phyloP scores from a whole-genome alignment of 352 stramenopile species.

The Phytopythium chamaehyphon region DNA sequence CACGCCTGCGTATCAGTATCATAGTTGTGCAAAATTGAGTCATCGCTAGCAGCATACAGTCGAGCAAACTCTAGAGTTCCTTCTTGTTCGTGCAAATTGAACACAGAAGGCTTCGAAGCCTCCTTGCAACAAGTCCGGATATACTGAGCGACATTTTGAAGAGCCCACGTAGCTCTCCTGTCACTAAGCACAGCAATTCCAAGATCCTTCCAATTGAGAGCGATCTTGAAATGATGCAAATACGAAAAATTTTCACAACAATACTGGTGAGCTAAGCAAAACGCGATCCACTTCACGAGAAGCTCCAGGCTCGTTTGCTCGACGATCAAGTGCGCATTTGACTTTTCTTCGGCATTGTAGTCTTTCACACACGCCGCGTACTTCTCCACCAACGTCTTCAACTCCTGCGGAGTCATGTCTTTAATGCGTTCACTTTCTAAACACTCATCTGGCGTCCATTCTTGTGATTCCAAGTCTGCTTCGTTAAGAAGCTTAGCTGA shows the following conservation, averaged over 20 bases:
- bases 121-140: conserved; percentile 31
- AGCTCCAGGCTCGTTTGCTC: conserved; percentile 36
- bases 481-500: neutral
- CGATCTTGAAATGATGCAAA: conserved; percentile 33
- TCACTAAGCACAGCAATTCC: conserved; percentile 31
- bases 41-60: conserved; percentile 13
- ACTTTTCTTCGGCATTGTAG: neutral
- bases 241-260: conserved; percentile 8
- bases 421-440: too few relatives aligned
- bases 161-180: conserved; percentile 16
- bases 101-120: conserved; percentile 15
- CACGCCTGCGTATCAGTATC: conserved; percentile 11
- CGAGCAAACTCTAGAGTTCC: conserved; percentile 34
- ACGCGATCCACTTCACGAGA: conserved; percentile 38
- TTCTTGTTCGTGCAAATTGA: conserved; percentile 33
- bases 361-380: conserved; percentile 2
- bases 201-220: conserved; percentile 31
- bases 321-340: conserved; percentile 17
- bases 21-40: conserved; percentile 8
- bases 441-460: neutral
- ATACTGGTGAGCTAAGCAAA: conserved; percentile 34
- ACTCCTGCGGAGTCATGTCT: too few relatives aligned
- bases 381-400: conserved; percentile 5
- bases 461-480: too few relatives aligned
- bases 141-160: conserved; percentile 29